Evolutionary conservation across 441 rosid genomes (phyloP).

Genomic region (Erodium moschatum): DNA sequence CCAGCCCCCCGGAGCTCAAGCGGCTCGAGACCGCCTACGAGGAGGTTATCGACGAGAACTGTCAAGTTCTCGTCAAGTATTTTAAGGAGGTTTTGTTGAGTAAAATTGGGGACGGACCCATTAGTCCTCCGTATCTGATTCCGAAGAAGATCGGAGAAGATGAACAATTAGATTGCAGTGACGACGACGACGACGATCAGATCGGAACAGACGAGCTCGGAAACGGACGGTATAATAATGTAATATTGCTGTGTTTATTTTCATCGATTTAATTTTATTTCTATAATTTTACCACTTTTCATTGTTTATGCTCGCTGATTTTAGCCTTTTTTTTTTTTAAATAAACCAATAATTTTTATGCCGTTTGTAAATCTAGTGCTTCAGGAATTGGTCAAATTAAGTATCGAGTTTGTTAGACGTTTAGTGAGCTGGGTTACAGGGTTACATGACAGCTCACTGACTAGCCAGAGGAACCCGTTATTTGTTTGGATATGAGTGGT

Average conservation of each 20-base stretch:
- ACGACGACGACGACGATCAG: constrained; percentile 15
- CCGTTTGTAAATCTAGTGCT: not conserved
- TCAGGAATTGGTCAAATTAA: not conserved
- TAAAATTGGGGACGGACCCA: constrained; percentile 15
- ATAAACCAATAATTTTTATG: not conserved
- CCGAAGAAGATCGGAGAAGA: constrained; percentile 19
- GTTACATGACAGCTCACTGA: too few relatives aligned
- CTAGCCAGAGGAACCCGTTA: too few relatives aligned
- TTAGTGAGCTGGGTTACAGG: too few relatives aligned
- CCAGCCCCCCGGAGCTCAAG: constrained; percentile 37
- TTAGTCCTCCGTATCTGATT: constrained; percentile 30
- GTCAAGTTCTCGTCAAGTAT: constrained; percentile 37
- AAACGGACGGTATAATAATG: constrained; percentile 50
- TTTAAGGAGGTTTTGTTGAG: constrained; percentile 34
- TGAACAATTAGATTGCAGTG: constrained; percentile 15
- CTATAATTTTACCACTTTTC: not conserved
- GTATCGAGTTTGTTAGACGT: too few relatives aligned
- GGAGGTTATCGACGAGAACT: constrained; percentile 47
- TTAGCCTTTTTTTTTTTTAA: too few relatives aligned
- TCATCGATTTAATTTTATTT: not conserved
- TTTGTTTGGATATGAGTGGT: too few relatives aligned
- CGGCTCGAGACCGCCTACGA: constrained; percentile 42
- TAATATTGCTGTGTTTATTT: constrained; percentile 21
- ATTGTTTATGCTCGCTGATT: not conserved
- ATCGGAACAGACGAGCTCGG: constrained; percentile 26